Base-by-base conservation (phyloP, 176 grass and related monocot species). In the Alloteropsis semialata region DNA sequence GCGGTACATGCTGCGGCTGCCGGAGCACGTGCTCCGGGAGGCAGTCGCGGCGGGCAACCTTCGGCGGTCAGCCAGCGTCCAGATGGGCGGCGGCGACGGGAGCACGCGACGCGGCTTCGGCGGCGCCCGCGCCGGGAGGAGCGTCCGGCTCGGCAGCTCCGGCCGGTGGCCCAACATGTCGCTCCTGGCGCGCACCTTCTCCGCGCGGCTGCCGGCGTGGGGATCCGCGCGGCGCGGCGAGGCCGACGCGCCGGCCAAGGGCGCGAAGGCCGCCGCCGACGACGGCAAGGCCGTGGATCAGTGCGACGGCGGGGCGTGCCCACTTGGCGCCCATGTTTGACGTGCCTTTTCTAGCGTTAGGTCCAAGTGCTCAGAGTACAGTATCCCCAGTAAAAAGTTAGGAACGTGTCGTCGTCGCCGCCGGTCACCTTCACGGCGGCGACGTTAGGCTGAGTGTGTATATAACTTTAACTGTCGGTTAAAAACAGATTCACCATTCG, bases 1-100 rank as follows among this genome's bases (percentile, higher is more conserved):
- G 53, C 69, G 83, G 74, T 96, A 82, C 90, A 93, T 88, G 17
- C 88, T 96, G 84, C 78, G 93, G 86, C 80, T 96, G 38, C 90
- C 93, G 1, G 86, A 93, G 33, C 83, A 89, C 70, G 71, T 96
- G n/a, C 88, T 87, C 50, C 58, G 65, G 83, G 90, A 91, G 39
- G 80, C 72, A 69, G 21, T 89, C 8, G 79, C 88, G 0, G 48
- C 93, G 11, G 75, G 65, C 19, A 88, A 59, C 55, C 76, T 93
- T 1, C 82, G 78, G 33, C 91, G 91, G 9, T 81, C 87, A 1
- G 60, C 78, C 18, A 99, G 96, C 84, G 73, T 95, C 65, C 49
- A 89, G 18, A 33, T 75, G 12, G 65, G 46, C 28, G 72, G 46
- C 28, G 72, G 65, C 14, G 89, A 82, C 57, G 84, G 84, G 9